Conservation (phyloP, 495 filamentous ascomycete species). For the Penicillium odoratum region DNA sequence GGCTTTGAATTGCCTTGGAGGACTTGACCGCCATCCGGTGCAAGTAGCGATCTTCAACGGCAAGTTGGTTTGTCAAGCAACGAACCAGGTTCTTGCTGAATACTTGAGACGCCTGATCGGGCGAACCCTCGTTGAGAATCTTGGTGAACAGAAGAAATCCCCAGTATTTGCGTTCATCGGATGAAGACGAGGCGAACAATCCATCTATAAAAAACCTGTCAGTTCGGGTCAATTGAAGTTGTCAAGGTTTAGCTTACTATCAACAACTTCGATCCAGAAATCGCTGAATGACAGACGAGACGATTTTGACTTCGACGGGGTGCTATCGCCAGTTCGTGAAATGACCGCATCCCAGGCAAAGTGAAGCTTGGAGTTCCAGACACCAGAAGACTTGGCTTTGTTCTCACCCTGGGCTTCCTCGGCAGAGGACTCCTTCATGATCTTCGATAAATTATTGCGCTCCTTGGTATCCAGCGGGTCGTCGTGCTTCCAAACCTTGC, state of each 20-base stretch:
- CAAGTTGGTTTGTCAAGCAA: conserved; percentile 83
- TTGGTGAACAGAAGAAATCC: conserved; percentile 85
- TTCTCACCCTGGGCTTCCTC: conserved; percentile 48
- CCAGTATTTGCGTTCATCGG: conserved; percentile 84
- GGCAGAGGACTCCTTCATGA: conserved; percentile 74
- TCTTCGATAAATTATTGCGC: conserved; percentile 61
- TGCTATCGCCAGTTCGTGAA: conserved; percentile 36
- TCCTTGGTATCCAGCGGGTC: conserved; percentile 67
- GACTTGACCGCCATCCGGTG: conserved; percentile 76
- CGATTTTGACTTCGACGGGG: conserved; percentile 37
- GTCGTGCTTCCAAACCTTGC: conserved; percentile 69
- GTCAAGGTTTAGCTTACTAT: conserved; percentile 57
- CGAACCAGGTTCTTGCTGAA: conserved; percentile 83
- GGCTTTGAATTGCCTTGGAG: conserved; percentile 63
- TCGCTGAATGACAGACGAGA: conserved; percentile 58
- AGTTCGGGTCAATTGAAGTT: conserved; percentile 3
- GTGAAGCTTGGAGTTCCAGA: conserved; percentile 76
- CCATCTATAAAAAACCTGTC: conserved; percentile 54
- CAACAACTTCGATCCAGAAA: conserved; percentile 89
- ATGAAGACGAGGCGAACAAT: conserved; percentile 76
- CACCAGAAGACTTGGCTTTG: conserved; percentile 59
- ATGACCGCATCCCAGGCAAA: conserved; percentile 87
- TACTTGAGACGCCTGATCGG: conserved; percentile 50
- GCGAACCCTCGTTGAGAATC: conserved; percentile 54
- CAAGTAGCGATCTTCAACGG: conserved; percentile 80